Base-by-base conservation (phyloP, 169 alveolate species). In the Plasmodium knowlesi region DNA sequence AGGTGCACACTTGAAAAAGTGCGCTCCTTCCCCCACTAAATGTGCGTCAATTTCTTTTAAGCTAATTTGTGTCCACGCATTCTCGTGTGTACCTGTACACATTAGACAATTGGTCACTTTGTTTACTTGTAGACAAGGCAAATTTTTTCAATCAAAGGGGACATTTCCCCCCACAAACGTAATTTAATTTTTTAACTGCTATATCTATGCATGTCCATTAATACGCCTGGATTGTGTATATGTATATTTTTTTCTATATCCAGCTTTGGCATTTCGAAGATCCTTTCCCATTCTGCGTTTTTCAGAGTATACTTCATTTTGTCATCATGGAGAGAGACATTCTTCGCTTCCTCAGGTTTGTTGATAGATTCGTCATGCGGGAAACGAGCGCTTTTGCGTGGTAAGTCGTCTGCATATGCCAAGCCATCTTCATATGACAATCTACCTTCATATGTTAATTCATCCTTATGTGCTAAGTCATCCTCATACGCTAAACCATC, bases 261-360 rank as follows among this genome's bases (percentile, higher is more conserved):
- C 5, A n/a, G 41, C 46, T 83, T 57, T 67, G 91, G 91, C 46
- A 83, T 70, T 34, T 83, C 30, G 72, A 61, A 46, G 73, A 25
- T 30, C 72, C 25, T 61, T 83, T 14, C 80, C 43, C 19, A 12
- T 28, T 28, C 80, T 83, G 46, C 46, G 61, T 3, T 83, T 19
- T 25, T 32, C 73, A 50, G 91, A 12, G 41, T 34, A 83, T 83
- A 83, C 72, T 83, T 83, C 72, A 37, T 83, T 83, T 70, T 83
- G 41, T 54, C 54, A 71, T 83, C 46, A 46, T 83, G 46, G 72
- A 43, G 70, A 67, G 46, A 67, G 28, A 28, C 34, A 16, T 73
- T 57, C 73, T 25, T 73, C 67, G 19, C 50, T 72, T 16, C 46
- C 12, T 43, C 28, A n/a, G 71, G 34, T 8, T 50, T 41, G 61